A percentile compares a stretch with the other conserved stretches of the same genome.
These are phyloP conservation scores for Medicago arabica DNA, from an alignment of 306 rosid species.

Conservation along the genomic window DNA sequence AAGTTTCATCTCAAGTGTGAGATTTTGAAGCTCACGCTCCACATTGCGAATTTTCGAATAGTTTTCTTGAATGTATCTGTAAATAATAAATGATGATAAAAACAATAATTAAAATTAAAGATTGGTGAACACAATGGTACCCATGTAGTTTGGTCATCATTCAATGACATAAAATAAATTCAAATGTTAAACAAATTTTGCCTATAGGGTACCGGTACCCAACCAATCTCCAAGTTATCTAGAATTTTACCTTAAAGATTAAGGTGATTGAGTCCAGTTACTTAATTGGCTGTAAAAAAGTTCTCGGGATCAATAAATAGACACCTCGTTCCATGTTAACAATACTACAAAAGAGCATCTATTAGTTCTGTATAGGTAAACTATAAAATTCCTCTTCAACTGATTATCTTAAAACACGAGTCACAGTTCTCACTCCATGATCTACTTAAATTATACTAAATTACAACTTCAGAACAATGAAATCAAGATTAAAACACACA, in stretches of 20 bases:
- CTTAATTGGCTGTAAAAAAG: conserved; percentile 19
- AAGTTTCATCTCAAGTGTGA: conserved; percentile 86
- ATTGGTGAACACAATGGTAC: too few species aligned
- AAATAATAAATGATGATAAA: neutral
- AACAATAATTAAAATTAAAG: neutral
- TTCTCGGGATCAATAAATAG: conserved; percentile 4
- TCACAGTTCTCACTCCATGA: conserved; percentile 5
- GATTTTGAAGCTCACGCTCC: conserved; percentile 81
- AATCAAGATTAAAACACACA: neutral
- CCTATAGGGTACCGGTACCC: too few species aligned
- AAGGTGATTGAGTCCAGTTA: conserved; percentile 10
- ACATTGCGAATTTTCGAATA: conserved; percentile 93
- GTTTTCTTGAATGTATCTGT: conserved; percentile 88
- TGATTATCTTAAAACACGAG: conserved; percentile 14
- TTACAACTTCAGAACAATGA: conserved; percentile 20
- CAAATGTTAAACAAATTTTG: too few species aligned
- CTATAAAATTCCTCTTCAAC: conserved; percentile 16
- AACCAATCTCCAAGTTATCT: too few species aligned
- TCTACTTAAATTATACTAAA: conserved; percentile 20
- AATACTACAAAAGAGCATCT: conserved; percentile 28
- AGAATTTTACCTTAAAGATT: neutral
- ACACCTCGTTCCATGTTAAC: conserved; percentile 1
- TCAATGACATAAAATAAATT: too few species aligned
- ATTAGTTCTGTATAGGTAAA: conserved; percentile 12
- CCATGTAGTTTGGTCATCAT: too few species aligned